Evolutionary conservation across 495 filamentous ascomycete species (phyloP), one percentile per base, ranked within the genome.

Genomic region (Penicillium angulare): DNA sequence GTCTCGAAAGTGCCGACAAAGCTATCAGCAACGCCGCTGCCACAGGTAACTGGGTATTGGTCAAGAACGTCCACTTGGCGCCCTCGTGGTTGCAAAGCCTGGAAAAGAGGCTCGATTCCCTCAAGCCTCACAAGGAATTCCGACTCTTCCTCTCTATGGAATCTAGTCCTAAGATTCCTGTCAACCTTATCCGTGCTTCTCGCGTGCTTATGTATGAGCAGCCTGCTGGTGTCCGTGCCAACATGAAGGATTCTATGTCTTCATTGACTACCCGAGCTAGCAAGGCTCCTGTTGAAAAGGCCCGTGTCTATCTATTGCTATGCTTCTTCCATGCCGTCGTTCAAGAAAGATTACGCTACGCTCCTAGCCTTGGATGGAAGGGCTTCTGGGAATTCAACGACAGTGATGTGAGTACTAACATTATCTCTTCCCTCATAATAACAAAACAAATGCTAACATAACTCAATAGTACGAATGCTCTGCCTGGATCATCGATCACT

Each of bases 321-420:
- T 92, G 88, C 5, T 97, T 97, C 81, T 65, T 97, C 52, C 93
- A 99, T 60, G 93, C 95, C 10, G 92, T 99, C 10, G 82, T 99
- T 24, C 93, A 99, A 68, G 93, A 99, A 67, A 78, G 93, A 59
- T 77, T 99, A 53, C 88, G 93, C 50, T 99, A 99, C 62, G 92
- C 91, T 16, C 95, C 93, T 2, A 93, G 81, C 43, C 79, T 99
- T 47, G 93, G 93, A 44, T 97, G 95, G 93, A 96, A 96, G 75
- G 89, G 90, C 48, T 96, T 96, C 79, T 99, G 93, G 93, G 93
- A 99, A 73, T 99, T 99, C 66, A 99, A 99, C 64, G 93, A 99
- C 68, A 95, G 92, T 57, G 93, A 98, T 71, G 92, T 97, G 82
- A 86, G 91, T 50, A 31, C 27, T 2, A n/a, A n/a, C n/a, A 47